Evolutionary conservation across 768 basidiomycete species (phyloP).

Genomic region (Tylopilus intermedius): DNA sequence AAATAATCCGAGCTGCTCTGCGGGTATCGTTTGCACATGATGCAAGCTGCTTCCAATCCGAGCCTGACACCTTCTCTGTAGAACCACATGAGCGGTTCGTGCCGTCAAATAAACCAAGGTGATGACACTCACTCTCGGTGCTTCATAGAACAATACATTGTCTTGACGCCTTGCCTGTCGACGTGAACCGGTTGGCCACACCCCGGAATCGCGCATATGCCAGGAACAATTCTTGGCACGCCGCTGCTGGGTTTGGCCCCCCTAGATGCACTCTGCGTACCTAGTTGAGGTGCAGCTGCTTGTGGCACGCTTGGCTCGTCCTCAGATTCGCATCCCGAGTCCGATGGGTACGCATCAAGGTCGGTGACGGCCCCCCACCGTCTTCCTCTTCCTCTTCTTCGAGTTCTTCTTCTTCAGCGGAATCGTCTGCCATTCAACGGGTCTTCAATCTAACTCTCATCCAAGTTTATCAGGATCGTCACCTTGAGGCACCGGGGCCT

Average conservation of each 20-base stretch:
- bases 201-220: conserved; percentile 50
- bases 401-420: conserved; percentile 23
- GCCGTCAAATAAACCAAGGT: neutral
- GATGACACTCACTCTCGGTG: conserved; percentile 56
- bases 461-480: conserved; percentile 7
- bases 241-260: conserved; percentile 11
- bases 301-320: conserved; percentile 14
- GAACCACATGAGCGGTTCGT: conserved; percentile 8
- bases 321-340: conserved; percentile 24
- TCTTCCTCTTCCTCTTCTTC: conserved; percentile 26
- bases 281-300: conserved; percentile 5
- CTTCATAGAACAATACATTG: conserved; percentile 53
- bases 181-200: conserved; percentile 55
- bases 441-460: conserved; percentile 10
- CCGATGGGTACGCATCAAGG: conserved; percentile 31
- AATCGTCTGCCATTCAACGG: conserved; percentile 17
- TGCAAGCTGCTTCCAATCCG: conserved; percentile 51
- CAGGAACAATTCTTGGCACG: conserved; percentile 19
- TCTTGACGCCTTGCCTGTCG: conserved; percentile 46
- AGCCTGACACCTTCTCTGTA: conserved; percentile 53
- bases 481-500: conserved; percentile 18
- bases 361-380: conserved; percentile 21
- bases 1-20: conserved; percentile 61
- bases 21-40: conserved; percentile 59
- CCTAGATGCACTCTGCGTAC: conserved; percentile 5